Conservation (phyloP, 257 asterid species). For the Gentiana straminea region DNA sequence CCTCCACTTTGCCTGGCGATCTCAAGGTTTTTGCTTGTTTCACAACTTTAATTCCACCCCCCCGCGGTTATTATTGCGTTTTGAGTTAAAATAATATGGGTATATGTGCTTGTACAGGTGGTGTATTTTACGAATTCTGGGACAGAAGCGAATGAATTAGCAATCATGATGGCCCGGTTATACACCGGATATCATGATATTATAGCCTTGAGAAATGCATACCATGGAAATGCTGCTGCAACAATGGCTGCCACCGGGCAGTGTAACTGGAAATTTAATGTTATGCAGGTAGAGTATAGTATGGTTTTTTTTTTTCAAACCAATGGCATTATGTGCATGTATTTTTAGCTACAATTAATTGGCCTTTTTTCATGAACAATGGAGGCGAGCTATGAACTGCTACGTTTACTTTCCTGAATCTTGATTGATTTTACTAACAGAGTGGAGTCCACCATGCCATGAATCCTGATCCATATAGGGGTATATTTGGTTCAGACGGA, state of each 20-base stretch:
- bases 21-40: slow-evolving; percentile 35
- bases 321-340: neutral
- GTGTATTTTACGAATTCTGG: slow-evolving; percentile 77
- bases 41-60: neutral
- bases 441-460: slow-evolving; percentile 71
- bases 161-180: slow-evolving; percentile 66
- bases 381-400: neutral
- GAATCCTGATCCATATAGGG: slow-evolving; percentile 69
- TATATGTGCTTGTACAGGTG: slow-evolving; percentile 25
- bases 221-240: slow-evolving; percentile 65
- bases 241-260: slow-evolving; percentile 78
- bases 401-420: neutral
- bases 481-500: slow-evolving; percentile 59
- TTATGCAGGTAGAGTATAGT: slow-evolving; percentile 36
- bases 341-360: too few relatives aligned
- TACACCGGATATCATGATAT: slow-evolving; percentile 55
- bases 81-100: neutral
- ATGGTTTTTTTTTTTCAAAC: too few relatives aligned
- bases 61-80: neutral
- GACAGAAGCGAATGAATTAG: slow-evolving; percentile 72
- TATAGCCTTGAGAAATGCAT: slow-evolving; percentile 56
- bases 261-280: slow-evolving; percentile 62
- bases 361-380: too few relatives aligned
- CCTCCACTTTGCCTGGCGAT: slow-evolving; percentile 60
- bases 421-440: slow-evolving; percentile 21